Conservation (phyloP, 2,329 filamentous ascomycete species). For the Cryphonectria nitschkei region DNA sequence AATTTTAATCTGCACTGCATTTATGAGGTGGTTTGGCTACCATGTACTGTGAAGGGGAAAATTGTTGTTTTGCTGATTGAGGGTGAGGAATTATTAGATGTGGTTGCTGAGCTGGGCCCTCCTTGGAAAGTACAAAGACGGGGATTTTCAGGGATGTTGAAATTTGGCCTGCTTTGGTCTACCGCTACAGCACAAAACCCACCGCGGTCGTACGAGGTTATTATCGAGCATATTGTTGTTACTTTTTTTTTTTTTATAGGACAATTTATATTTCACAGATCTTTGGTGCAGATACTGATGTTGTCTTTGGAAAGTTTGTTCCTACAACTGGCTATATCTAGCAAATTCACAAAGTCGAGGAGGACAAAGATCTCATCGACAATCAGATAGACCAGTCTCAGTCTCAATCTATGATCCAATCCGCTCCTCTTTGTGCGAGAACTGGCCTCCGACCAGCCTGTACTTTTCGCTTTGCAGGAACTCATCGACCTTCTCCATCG, state of each 20-base stretch:
- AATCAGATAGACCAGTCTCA: not conserved
- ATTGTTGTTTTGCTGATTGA: not conserved
- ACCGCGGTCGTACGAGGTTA: not conserved
- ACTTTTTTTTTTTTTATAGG: not conserved
- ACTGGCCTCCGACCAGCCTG: constrained; percentile 39
- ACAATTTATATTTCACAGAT: not conserved
- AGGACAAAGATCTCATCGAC: not conserved
- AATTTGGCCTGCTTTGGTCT: constrained; percentile 1
- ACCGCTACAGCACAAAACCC: not conserved
- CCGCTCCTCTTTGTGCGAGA: constrained; percentile 27
- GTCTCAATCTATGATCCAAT: constrained; percentile 14
- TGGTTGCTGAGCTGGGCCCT: not conserved
- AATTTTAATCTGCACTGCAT: constrained; percentile 11
- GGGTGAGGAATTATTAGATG: not conserved
- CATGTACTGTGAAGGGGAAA: not conserved
- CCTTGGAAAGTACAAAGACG: not conserved
- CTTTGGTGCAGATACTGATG: not conserved
- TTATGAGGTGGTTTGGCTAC: constrained; percentile 6
- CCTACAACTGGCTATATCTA: not conserved
- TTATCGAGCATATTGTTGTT: not conserved
- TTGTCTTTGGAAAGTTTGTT: not conserved
- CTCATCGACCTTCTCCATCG: constrained; percentile 60
- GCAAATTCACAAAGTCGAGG: constrained; percentile 21
- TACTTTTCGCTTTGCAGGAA: constrained; percentile 57
- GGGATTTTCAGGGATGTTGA: constrained; percentile 10